phyloP scores from a whole-genome alignment of 2,329 filamentous ascomycete genomes.

The Mycocentrospora acerina region DNA sequence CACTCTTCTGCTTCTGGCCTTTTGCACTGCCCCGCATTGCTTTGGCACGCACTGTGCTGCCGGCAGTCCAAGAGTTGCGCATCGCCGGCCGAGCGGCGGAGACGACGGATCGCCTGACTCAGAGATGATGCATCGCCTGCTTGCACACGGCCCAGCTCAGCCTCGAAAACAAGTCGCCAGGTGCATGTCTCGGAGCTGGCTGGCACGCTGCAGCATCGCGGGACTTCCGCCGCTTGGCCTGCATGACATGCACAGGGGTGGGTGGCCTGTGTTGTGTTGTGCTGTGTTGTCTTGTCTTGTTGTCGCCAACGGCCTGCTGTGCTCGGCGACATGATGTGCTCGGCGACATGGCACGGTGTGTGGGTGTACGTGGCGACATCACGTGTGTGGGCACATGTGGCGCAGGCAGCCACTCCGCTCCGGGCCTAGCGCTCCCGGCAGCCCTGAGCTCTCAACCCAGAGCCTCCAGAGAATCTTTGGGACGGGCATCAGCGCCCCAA shows the following conservation, averaged over 20 bases:
- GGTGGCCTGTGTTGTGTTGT: too few relatives aligned
- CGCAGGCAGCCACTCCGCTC: slow-evolving; percentile 5
- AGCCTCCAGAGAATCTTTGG: slow-evolving; percentile 16
- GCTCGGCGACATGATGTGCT: too few relatives aligned
- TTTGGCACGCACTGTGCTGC: slow-evolving; percentile 4
- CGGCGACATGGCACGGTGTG: too few relatives aligned
- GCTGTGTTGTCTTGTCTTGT: too few relatives aligned
- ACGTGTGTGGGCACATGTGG: too few relatives aligned
- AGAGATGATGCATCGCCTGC: too few relatives aligned
- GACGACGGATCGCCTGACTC: too few relatives aligned
- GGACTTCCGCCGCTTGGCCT: slow-evolving; percentile 11
- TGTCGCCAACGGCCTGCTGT: too few relatives aligned
- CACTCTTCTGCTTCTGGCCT: neutral
- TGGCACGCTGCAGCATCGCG: slow-evolving; percentile 1
- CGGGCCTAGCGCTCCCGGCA: slow-evolving; percentile 3
- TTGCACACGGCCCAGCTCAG: slow-evolving; percentile 22
- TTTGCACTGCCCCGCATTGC: slow-evolving; percentile 8
- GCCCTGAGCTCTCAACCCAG: slow-evolving; percentile 18
- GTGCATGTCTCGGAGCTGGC: slow-evolving; percentile 8
- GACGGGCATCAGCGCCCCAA: slow-evolving; percentile 12
- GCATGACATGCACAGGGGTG: slow-evolving; percentile 4
- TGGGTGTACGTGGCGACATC: too few relatives aligned
- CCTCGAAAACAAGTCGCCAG: slow-evolving; percentile 19
- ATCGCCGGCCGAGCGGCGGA: slow-evolving; percentile 12
- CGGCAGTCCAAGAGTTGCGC: slow-evolving; percentile 2